Base-by-base conservation (phyloP, 2,329 filamentous ascomycete genomes). In the Decorospora gaudefroyi region DNA sequence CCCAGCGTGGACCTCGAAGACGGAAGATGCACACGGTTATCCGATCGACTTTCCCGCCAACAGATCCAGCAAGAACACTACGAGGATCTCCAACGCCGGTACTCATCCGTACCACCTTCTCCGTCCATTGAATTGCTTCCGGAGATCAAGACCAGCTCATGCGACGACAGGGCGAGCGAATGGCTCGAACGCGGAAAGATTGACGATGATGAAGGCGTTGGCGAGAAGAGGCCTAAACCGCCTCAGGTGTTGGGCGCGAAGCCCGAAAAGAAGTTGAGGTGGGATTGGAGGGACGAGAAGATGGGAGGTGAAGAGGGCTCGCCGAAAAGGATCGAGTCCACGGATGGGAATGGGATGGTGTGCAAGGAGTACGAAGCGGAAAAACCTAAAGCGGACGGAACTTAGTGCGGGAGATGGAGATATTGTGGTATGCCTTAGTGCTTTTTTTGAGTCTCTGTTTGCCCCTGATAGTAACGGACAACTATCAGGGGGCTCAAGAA, bases 161-260 rank as follows among this genome's bases (percentile, higher is more conserved):
- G 39, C 4, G 52, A 44, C n/a, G 50, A 57, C 3, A 51, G 45
- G 29, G 51, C 53, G 9, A 49, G 48, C 19, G 39, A 50, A 22
- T 61, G 57, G 57, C 17, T 59, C 28, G 51, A 57, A n/a, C 39
- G 41, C 15, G 51, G 51, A 6, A 44, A 38, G 17, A 5, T 9
- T 19, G n/a, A 43, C 19, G 18, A 40, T 27, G 27, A 49, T 16
- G 46, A 36, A 8, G 43, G 50, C 28, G 13, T 48, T 11, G 40
- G 45, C 4, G 27, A 30, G 16, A 33, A 44, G 25, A 39, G 32
- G 13, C 19, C 30, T 4, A 44, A 49, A 22, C 18, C 34, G 17
- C 25, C 28, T 13, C 40, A 42, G 12, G 21, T 30, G 12, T 12
- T 30, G 4, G 38, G 25, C 23, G 18, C 32, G 4, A 42, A 43